A percentile compares a stretch with the other conserved stretches of the same genome.
phyloP scores from a whole-genome alignment of 2,329 filamentous ascomycete species.

The Pseudodiploospora longispora region DNA sequence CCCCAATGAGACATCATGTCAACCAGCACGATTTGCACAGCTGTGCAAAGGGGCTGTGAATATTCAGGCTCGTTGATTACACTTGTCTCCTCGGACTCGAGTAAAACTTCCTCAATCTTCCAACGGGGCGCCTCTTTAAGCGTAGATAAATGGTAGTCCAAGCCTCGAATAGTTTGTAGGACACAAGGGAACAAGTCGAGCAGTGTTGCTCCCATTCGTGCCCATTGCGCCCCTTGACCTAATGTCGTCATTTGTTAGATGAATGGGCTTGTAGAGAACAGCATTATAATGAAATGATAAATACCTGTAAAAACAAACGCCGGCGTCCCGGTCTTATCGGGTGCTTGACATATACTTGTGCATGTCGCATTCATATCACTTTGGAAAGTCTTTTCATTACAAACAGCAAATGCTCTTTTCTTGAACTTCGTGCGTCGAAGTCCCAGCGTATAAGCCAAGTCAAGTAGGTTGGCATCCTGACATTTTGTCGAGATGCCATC shows the following conservation, averaged over 20 bases:
- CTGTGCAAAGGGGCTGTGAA: slow-evolving; percentile 23
- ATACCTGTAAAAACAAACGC: no score
- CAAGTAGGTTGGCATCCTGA: not conserved
- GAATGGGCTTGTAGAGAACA: no score
- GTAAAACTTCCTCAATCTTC: not conserved
- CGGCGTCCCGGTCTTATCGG: no score
- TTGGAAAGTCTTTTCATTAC: no score
- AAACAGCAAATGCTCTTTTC: no score
- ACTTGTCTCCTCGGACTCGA: not conserved
- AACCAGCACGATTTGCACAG: slow-evolving; percentile 27
- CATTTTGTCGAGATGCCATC: not conserved
- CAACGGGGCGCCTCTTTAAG: not conserved
- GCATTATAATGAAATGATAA: no score
- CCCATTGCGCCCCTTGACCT: slow-evolving; percentile 1
- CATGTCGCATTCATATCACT: no score
- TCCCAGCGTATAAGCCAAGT: slow-evolving; percentile 2
- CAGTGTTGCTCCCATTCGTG: slow-evolving; percentile 15
- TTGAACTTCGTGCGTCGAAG: not conserved
- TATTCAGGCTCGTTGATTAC: slow-evolving; percentile 10
- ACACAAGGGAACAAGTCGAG: slow-evolving; percentile 4
- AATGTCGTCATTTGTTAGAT: not conserved
- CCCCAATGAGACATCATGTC: slow-evolving; percentile 23
- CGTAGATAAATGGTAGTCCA: not conserved
- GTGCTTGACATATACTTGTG: no score
- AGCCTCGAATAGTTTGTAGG: not conserved